Conservation (phyloP, 768 basidiomycete species). For the Plicaturopsis crispa region DNA sequence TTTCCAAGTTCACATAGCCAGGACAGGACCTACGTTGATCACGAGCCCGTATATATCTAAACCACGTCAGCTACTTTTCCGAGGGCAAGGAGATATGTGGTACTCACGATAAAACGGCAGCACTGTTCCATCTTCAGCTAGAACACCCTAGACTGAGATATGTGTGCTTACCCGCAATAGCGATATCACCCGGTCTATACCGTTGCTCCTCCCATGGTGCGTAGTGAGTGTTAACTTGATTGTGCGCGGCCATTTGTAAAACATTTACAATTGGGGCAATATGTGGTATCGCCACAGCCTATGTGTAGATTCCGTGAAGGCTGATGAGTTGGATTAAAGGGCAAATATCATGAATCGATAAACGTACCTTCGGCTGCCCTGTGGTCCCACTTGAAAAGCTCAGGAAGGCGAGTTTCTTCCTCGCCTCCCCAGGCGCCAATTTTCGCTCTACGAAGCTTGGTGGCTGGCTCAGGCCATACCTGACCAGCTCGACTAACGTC, state of each 20-base stretch:
- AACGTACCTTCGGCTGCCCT: slow-evolving; percentile 36
- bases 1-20: background rate
- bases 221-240: slow-evolving; percentile 22
- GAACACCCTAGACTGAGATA: background rate
- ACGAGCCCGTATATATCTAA: slow-evolving; percentile 36
- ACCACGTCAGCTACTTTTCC: background rate
- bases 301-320: background rate
- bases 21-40: slow-evolving; percentile 18
- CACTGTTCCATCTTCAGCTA: slow-evolving; percentile 4
- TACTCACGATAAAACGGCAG: slow-evolving; percentile 16
- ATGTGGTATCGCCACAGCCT: slow-evolving; percentile 44
- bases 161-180: slow-evolving; percentile 18
- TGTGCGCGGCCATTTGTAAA: slow-evolving; percentile 28
- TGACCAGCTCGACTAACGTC: slow-evolving; percentile 16
- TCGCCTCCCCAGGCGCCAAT: slow-evolving; percentile 36
- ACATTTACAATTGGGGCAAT: slow-evolving; percentile 38
- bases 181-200: slow-evolving; percentile 35
- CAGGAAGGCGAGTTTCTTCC: slow-evolving; percentile 40
- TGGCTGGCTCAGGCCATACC: slow-evolving; percentile 22
- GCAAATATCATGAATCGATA: slow-evolving; percentile 1
- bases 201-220: slow-evolving; percentile 27
- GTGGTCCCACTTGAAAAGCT: slow-evolving; percentile 49
- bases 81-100: background rate
- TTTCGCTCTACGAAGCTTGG: slow-evolving; percentile 28
- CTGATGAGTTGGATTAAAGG: background rate